Base-by-base conservation (phyloP, 805 yeast species). In the Wickerhamomyces subpelliculosus region DNA sequence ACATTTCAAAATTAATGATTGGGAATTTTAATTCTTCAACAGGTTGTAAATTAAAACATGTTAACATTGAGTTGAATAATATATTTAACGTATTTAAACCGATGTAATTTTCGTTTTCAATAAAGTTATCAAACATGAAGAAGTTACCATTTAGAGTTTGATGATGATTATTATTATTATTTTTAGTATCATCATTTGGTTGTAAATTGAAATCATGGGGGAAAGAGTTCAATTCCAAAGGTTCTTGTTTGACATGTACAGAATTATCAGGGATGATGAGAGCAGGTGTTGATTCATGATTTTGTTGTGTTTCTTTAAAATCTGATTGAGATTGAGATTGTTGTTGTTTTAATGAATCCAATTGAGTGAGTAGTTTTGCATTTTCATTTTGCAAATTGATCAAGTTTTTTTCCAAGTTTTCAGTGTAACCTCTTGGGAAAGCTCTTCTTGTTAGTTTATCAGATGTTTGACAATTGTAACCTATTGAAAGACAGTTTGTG, bases 401-500 rank as follows among this genome's bases (percentile, higher is more conserved):
- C 32, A 84, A 64, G 47, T 75, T 77, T 39, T 67, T 68, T 51
- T 84, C 94, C 46, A 84, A 60, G 48, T 76, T 78, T 58, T 81
- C 86, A 1, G 94, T 84, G 52, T 84, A 84, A 0, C 93, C 90
- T 49, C 80, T 79, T 3, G 93, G 90, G 44, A 83, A 81, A 2
- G 89, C 84, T 42, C 87, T 67, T 58, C 94, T 67, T 0, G 88
- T 77, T 21, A 84, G 59, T 52, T 80, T 81, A 59, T 83, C 90
- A 39, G 83, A 74, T 4, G 83, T 82, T 29, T 76, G 72, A 56
- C 94, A 84, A 32, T 72, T 76, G 49, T 78, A 79, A 1, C 80
- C 81, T 31, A 79, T 75, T 44, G 73, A 73, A 26, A 64, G 60
- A 53, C 93, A 84, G 51, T 80, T 80, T 27, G 77, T 66, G 54